Base-by-base conservation (phyloP, 1,284 basidiomycete genomes). In the Coniferiporia sulphurascens region DNA sequence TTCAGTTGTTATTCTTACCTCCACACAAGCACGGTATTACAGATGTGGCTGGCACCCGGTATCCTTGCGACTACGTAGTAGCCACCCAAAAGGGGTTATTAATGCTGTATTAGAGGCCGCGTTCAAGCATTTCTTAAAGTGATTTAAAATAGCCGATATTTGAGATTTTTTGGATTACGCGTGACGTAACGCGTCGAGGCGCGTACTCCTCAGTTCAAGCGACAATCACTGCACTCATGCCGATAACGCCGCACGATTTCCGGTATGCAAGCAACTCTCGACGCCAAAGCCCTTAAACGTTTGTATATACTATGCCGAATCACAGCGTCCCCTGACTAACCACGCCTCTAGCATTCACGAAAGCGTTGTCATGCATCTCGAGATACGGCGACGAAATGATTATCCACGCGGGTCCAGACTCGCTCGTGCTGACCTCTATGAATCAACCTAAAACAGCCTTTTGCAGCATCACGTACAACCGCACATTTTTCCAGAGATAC, bases 391-490 rank as follows among this genome's bases (percentile, higher is more conserved):
- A 92, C 61, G 87, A 91, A 62, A 73, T 92, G 52, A 78, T 81
- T 35, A 78, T 93, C 48, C 79, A 84, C 62, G 88, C 85, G 5
- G 81, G 81, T 9, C 68, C 76, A 0, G 83, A 87, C 35, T 72
- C 73, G 22, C 69, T 92, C 22, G 78, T 84, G 8, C 69, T 93
- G 34, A 88, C 86, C 49, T 75, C 85, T 1, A 89, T 87, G 22
- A 92, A 91, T 69, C 83, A 84, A 1, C 85, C 89, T 6, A 81
- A 86, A 66, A 88, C 90, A 32, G 89, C 90, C 8, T 92, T 88
- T 66, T 86, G 85, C 70, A 81, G 86, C n/a, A 87, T 92, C 74
- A 84, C 81, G 67, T 90, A 86, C 65, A 75, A 75, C 4, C 79
- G 73, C 53, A 74, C 78, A 51, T 91, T 89, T 72, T 93, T 93